A percentile compares a stretch with the other conserved stretches of the same genome.
phyloP scores from a whole-genome alignment of 176 grass and related monocot species.

The Paspalum vaginatum region DNA sequence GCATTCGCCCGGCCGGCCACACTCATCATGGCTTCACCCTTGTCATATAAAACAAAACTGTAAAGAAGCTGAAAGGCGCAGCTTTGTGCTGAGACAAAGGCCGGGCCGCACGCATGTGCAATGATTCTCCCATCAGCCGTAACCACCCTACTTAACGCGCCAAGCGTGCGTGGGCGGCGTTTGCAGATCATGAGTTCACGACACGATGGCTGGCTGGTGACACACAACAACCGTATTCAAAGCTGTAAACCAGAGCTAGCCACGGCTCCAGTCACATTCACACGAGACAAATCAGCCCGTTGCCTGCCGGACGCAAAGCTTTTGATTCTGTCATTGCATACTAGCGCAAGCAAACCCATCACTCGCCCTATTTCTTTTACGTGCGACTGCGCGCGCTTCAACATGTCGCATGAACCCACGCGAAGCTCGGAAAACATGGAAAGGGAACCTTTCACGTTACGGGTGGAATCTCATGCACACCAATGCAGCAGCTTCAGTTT shows the following conservation, averaged over 20 bases:
- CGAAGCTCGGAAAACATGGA: neutral
- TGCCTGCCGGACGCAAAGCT: too few species aligned
- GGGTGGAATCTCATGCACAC: neutral
- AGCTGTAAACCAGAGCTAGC: too few species aligned
- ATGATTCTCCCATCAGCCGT: constrained; percentile 44
- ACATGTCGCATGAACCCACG: neutral
- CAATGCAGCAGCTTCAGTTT: too few species aligned
- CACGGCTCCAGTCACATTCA: constrained; percentile 26
- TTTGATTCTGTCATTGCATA: too few species aligned
- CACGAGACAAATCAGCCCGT: constrained; percentile 13
- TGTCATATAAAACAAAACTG: neutral
- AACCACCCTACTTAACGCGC: constrained; percentile 9
- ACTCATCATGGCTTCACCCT: constrained; percentile 1
- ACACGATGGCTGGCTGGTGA: too few species aligned
- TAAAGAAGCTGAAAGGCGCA: neutral
- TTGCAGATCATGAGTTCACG: constrained; percentile 13
- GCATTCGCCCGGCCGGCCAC: constrained; percentile 24
- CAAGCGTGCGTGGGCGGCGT: constrained; percentile 24
- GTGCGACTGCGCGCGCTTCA: neutral
- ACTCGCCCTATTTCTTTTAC: neutral
- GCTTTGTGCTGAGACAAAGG: constrained; percentile 27
- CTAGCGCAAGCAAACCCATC: too few species aligned
- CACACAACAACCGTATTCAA: too few species aligned
- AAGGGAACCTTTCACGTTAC: constrained; percentile 26
- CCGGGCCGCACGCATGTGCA: constrained; percentile 35